Conservation (phyloP, 768 basidiomycete genomes). For the Tubosaeta sp. region DNA sequence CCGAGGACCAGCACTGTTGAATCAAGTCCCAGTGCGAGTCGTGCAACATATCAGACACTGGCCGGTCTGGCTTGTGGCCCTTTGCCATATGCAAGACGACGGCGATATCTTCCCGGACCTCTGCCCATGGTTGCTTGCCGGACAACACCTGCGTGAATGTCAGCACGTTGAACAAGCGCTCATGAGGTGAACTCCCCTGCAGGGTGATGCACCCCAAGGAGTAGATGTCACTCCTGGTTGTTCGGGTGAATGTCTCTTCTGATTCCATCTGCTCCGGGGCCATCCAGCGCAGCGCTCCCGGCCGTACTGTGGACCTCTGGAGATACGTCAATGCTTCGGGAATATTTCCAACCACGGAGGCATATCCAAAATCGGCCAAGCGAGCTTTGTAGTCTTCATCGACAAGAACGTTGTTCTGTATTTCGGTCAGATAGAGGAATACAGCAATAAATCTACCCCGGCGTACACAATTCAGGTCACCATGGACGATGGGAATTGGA, state of each 20-base stretch:
- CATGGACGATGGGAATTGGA: conserved; percentile 1
- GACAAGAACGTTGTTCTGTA: neutral
- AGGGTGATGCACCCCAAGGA: neutral
- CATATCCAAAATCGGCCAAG: neutral
- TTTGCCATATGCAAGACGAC: too few species aligned
- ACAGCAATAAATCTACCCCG: neutral
- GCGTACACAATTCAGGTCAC: neutral
- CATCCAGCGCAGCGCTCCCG: neutral
- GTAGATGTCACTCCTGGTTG: neutral
- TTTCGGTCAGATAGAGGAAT: neutral
- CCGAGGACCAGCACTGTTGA: neutral
- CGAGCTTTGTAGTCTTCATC: neutral
- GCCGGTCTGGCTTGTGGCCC: too few species aligned
- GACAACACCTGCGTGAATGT: too few species aligned
- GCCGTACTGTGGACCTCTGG: neutral
- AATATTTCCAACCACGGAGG: neutral
- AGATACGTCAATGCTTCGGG: neutral
- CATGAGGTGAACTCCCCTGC: neutral
- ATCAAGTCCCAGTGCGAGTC: too few species aligned
- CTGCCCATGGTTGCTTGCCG: too few species aligned
- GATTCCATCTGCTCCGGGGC: neutral
- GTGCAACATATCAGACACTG: too few species aligned
- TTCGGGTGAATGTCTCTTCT: neutral
- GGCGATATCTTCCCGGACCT: too few species aligned
- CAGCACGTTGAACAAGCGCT: too few species aligned